Base-by-base conservation (phyloP, 1,284 basidiomycete genomes). In the Trichosporon coremiiforme region DNA sequence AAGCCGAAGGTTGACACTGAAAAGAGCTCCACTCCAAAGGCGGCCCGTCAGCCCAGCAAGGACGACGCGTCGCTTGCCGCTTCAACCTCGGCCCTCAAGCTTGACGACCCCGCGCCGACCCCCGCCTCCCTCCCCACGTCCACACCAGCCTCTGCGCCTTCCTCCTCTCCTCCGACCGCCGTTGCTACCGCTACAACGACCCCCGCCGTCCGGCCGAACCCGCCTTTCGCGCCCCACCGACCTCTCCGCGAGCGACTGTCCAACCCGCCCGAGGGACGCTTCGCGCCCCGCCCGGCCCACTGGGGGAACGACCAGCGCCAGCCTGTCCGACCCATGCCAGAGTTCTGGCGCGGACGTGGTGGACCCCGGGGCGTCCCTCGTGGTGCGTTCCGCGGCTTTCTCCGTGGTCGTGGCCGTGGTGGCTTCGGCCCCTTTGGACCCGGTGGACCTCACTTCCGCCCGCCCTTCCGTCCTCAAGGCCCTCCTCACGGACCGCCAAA, bases 291-390 rank as follows among this genome's bases (percentile, higher is more conserved):
- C 45, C 33, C 45, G 47, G 29, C 45, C 12, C 22, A 66, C 25
- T 50, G 65, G 65, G 31, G 31, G 13, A 62, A 62, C 29, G 57
- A 62, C 17, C 57, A 62, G 29, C 29, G 29, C 17, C 55, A 65
- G 64, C 55, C 65, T 63, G 45, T 62, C 41, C 35, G 67, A 66
- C 38, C 65, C 29, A 90, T 79, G 77, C 75, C 75, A 73, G 91
- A 89, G 57, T 87, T 87, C 70, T 90, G 91, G 89, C 87, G 90
- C 77, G 87, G 88, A 62, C 86, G 89, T 17, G 87, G 88, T 12
- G 86, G 90, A 7, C 65, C 22, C 6, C 64, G 38, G 10, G 53
- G 68, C 57, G 25, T 20, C 15, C 57, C 38, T 17, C 70, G 74
- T 33, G 74, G 76, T 15, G 70, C 66, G 29, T 75, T 75, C 71